Base-by-base conservation (phyloP, 805 yeast genomes). In the Wickerhamiella azyma region DNA sequence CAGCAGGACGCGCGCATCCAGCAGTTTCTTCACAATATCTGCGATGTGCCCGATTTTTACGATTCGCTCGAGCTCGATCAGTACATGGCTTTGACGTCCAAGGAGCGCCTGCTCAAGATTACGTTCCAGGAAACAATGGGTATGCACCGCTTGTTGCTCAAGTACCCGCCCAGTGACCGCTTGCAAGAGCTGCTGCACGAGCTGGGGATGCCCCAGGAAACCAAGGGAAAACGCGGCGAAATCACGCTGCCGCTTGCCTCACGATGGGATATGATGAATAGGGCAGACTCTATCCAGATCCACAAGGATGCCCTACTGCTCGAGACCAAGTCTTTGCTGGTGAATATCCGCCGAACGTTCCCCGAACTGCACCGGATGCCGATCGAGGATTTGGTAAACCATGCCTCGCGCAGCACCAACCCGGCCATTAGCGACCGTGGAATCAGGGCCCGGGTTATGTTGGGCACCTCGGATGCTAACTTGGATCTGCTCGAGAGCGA, bases 11-110 rank as follows among this genome's bases (percentile, higher is more conserved):
- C 52, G 9, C 53, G 58, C 10, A 56, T 65, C 47, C 56, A 56
- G 43, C 37, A 41, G 29, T 65, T 65, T 48, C 57, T 65, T 26
- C 53, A 55, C 44, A 63, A 57, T 14, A 50, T 65, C 35, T 65
- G 68, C 46, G 64, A 64, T 24, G 69, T 65, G 14, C 65, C 67
- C 2, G 69, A 65, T 47, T 64, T 65, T 43, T 59, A 60, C 51
- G 68, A 65, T 45, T 54, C 62, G 5, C 57, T 64, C 17, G 67
- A 64, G 43, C 55, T 64, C 52, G 68, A 64, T 48, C 66, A 63
- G 50, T 65, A 62, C 48, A 59, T 62, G 17, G 66, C 68, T 0
- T 50, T 64, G 37, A 59, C 66, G 19, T 55, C 60, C 47, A 56
- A 55, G 30, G 65, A 63, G 28, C 53, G 62, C 5, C 32, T 37